Base-by-base conservation (phyloP, 1,284 basidiomycete genomes). In the Marasmius fiardii region DNA sequence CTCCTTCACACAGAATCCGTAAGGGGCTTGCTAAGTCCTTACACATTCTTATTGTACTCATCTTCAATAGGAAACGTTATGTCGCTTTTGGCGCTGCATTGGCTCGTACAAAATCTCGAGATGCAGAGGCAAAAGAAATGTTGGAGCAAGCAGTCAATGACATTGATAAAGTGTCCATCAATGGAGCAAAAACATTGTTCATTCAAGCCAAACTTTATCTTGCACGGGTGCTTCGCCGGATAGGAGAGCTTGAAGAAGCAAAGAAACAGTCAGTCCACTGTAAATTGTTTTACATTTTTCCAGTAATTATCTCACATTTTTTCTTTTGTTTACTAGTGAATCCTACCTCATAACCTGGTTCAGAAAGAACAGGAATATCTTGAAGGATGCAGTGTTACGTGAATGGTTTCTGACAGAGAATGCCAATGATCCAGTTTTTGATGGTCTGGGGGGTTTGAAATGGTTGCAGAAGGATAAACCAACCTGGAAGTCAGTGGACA, bases 401-500 rank as follows among this genome's bases (percentile, higher is more conserved):
- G 28, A 50, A 33, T 50, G 48, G 48, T 50, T 50, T 33, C 16
- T 14, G 21, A 50, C 24, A 8, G 48, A 50, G 20, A 50, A 4
- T 21, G 48, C 31, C 5, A 18, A 31, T 20, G 60, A 55, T 23
- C 56, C 58, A 1, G 55, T 61, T 6, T 51, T 60, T 12, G 28
- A 54, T n/a, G 54, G 43, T 1, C 21, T 61, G 20, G 60, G 60
- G 21, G 58, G 60, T 39, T 35, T 54, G 14, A 26, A n/a, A 1
- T 60, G 60, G 60, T 47, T 61, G 20, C 31, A 41, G 18, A 56
- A 53, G 6, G 18, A 20, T 14, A 60, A 55, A 31, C 20, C 33
- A 20, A 58, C 52, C 2, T 41, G 47, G 11, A 60, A 58, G 39
- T 23, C 56, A 2, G 54, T 56, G 7, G 51, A 61, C 21, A 56